These are phyloP conservation scores for Grosmannia serpens DNA, from an alignment of 2,329 filamentous ascomycete genomes.

Conservation along the genomic window DNA sequence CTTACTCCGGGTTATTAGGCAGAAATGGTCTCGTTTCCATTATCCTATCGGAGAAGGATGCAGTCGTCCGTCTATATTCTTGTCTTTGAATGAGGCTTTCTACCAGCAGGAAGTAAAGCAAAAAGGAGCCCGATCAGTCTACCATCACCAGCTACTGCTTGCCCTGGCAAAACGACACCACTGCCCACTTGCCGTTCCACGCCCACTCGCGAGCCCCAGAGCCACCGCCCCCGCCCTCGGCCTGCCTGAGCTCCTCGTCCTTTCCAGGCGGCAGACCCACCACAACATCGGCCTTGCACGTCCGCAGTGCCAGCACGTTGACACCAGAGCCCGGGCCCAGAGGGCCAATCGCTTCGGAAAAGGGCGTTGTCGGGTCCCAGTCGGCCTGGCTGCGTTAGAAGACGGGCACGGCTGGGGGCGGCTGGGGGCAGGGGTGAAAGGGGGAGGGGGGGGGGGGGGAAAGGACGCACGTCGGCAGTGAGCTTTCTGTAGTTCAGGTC, in stretches of 20 bases:
- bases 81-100: no score
- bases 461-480: slow-evolving; percentile 62
- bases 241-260: slow-evolving; percentile 66
- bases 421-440: not conserved
- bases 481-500: slow-evolving; percentile 95
- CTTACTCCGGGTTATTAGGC: no score
- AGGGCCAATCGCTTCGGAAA: slow-evolving; percentile 73
- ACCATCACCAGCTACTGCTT: not conserved
- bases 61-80: no score
- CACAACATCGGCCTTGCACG: slow-evolving; percentile 93
- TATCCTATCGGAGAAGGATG: no score
- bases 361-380: slow-evolving; percentile 84
- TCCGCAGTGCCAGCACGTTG: slow-evolving; percentile 76
- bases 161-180: slow-evolving; percentile 73
- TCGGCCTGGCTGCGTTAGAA: slow-evolving; percentile 37
- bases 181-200: slow-evolving; percentile 93
- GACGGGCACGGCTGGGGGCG: not conserved
- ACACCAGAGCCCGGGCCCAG: slow-evolving; percentile 72
- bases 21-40: no score
- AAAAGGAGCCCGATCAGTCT: not conserved
- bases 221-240: slow-evolving; percentile 60
- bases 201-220: slow-evolving; percentile 71
- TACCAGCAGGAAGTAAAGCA: no score
- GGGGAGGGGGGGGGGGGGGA: not conserved
- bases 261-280: slow-evolving; percentile 70